Conservation (phyloP, 345 rosid species). For the Chamaenerion angustifolium region DNA sequence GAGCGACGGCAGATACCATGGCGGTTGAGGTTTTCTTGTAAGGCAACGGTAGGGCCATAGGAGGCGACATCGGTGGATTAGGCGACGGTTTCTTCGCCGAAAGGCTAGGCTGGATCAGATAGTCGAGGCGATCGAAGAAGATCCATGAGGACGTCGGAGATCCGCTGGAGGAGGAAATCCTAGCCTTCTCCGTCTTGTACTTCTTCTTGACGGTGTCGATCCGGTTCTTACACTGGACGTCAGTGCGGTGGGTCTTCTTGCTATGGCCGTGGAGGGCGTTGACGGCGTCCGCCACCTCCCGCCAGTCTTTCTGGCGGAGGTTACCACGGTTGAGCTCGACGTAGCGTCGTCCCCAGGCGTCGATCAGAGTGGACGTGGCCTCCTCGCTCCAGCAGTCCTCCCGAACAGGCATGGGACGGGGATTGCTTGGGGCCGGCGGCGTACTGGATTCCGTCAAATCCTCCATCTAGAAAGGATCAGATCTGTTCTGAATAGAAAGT, state of each 20-base stretch:
- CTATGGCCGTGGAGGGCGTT: slow-evolving; percentile 69
- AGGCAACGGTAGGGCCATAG: slow-evolving; percentile 31
- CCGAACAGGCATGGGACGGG: slow-evolving; percentile 53
- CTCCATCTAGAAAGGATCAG: slow-evolving; percentile 15
- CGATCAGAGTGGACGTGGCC: slow-evolving; percentile 81
- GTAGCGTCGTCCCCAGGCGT: slow-evolving; percentile 85
- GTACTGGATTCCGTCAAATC: slow-evolving; percentile 31
- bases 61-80: slow-evolving; percentile 31
- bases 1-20: slow-evolving; percentile 25
- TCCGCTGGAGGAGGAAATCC: slow-evolving; percentile 24
- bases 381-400: slow-evolving; percentile 99
- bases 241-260: slow-evolving; percentile 83
- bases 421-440: slow-evolving; percentile 15
- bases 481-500: neutral
- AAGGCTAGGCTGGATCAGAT: slow-evolving; percentile 8
- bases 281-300: slow-evolving; percentile 85
- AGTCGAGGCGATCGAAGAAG: slow-evolving; percentile 1
- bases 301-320: slow-evolving; percentile 98
- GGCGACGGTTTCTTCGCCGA: slow-evolving; percentile 26
- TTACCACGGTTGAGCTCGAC: slow-evolving; percentile 77
- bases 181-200: slow-evolving; percentile 80
- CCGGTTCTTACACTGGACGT: slow-evolving; percentile 94
- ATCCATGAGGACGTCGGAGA: slow-evolving; percentile 1
- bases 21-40: slow-evolving; percentile 19
- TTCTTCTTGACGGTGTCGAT: slow-evolving; percentile 93